These are phyloP conservation scores for Chlorella ohadii DNA, from an alignment of 139 green algal genomes.

Conservation along the genomic window DNA sequence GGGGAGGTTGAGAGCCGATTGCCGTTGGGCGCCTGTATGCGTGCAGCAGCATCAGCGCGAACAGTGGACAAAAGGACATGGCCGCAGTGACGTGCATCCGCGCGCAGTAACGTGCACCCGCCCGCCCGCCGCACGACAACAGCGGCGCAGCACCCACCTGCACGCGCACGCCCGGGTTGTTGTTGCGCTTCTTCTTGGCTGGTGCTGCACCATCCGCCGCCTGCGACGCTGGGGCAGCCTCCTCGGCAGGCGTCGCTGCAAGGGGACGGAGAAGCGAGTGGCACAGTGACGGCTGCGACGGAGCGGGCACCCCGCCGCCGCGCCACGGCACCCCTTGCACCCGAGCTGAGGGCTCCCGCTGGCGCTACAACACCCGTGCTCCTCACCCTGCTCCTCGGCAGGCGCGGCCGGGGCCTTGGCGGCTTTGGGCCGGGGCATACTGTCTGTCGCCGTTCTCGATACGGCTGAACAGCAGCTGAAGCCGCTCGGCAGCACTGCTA, in stretches of 20 bases:
- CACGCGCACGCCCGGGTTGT: conserved; percentile 46
- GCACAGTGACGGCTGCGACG: neutral
- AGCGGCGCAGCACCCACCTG: conserved; percentile 30
- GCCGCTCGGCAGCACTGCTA: too few species aligned
- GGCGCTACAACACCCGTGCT: neutral
- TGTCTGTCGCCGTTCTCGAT: too few species aligned
- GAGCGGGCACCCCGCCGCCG: neutral
- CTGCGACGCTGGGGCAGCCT: neutral
- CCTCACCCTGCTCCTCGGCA: neutral
- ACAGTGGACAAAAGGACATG: neutral
- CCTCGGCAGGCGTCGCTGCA: neutral
- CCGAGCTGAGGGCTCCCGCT: neutral
- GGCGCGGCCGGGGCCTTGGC: neutral
- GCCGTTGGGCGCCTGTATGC: too few species aligned
- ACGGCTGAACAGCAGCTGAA: too few species aligned
- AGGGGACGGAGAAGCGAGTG: neutral
- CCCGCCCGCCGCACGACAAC: neutral
- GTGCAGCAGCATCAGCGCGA: neutral
- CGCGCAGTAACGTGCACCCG: neutral
- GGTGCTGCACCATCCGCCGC: neutral
- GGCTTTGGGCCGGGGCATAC: conserved; percentile 6
- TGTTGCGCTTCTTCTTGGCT: conserved; percentile 45
- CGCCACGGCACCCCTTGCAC: neutral
- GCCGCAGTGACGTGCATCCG: too few species aligned
- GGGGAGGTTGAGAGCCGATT: too few species aligned